phyloP scores from a whole-genome alignment of 352 stramenopile species.

The Vaucheria bursata region DNA sequence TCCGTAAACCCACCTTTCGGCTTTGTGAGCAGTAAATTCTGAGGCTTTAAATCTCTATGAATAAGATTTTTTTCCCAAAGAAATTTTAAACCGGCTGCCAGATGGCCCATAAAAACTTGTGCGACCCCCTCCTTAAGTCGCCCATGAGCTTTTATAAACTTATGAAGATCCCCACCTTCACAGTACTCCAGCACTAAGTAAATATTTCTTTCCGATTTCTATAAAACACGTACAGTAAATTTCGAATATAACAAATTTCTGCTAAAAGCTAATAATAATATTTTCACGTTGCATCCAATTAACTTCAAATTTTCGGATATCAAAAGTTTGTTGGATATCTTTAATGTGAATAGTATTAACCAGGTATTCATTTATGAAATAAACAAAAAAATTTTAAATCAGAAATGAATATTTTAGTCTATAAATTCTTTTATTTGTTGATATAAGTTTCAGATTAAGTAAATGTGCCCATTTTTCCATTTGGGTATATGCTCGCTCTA shows the following conservation, averaged over 20 bases:
- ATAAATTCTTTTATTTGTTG: neutral
- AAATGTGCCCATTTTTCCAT: neutral
- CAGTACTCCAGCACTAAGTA: conserved; percentile 94
- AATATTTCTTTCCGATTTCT: conserved; percentile 72
- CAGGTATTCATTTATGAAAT: neutral
- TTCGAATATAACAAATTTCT: too few species aligned
- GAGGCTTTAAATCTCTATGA: conserved; percentile 81
- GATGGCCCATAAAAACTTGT: conserved; percentile 48
- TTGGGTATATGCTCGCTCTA: neutral
- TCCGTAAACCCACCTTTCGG: too few species aligned
- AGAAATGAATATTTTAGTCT: too few species aligned
- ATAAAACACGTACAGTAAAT: too few species aligned
- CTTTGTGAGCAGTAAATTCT: conserved; percentile 88
- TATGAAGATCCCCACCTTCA: conserved; percentile 84
- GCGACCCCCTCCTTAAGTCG: conserved; percentile 31
- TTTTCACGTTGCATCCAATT: neutral
- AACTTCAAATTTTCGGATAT: neutral
- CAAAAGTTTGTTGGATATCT: neutral
- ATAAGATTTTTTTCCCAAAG: conserved; percentile 57
- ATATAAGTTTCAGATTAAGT: neutral
- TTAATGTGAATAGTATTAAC: neutral
- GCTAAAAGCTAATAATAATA: neutral
- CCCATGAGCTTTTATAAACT: conserved; percentile 68
- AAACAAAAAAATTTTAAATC: neutral
- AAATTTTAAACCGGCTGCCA: conserved; percentile 46